phyloP scores from a whole-genome alignment of 2,329 filamentous ascomycete genomes.

The Fusarium algeriense region DNA sequence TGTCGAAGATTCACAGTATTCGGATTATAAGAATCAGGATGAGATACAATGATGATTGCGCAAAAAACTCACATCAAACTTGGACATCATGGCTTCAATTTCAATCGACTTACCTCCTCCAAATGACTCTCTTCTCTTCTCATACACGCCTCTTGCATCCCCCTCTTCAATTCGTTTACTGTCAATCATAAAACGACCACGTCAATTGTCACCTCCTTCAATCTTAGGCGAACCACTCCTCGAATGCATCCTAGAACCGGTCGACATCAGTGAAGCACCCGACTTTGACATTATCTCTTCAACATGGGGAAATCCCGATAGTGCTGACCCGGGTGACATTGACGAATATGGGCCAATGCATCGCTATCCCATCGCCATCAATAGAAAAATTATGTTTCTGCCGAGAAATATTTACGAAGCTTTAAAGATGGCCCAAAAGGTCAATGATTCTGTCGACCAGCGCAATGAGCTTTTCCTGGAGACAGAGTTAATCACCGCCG shows the following conservation, averaged over 20 bases:
- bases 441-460: not conserved
- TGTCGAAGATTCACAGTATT: not conserved
- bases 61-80: accelerated
- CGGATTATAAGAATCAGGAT: not conserved
- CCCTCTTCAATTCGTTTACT: conserved; percentile 2
- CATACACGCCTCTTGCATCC: not conserved
- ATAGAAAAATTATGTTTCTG: conserved; percentile 1
- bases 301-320: not conserved
- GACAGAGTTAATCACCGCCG: not conserved
- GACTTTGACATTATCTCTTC: conserved; percentile 2
- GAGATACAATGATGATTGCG: accelerated
- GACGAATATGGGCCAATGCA: conserved; percentile 2
- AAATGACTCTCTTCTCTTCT: not conserved
- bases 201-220: not conserved
- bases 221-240: not conserved
- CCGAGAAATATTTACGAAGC: conserved; percentile 1
- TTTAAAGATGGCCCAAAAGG: not conserved
- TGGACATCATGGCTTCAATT: not conserved
- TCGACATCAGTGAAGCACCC: not conserved
- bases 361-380: not conserved
- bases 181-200: not conserved
- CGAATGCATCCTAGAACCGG: not conserved
- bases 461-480: not conserved
- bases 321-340: not conserved
- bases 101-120: accelerated